Conservation (phyloP, 345 rosid genomes). For the Hibiscus trionum region DNA sequence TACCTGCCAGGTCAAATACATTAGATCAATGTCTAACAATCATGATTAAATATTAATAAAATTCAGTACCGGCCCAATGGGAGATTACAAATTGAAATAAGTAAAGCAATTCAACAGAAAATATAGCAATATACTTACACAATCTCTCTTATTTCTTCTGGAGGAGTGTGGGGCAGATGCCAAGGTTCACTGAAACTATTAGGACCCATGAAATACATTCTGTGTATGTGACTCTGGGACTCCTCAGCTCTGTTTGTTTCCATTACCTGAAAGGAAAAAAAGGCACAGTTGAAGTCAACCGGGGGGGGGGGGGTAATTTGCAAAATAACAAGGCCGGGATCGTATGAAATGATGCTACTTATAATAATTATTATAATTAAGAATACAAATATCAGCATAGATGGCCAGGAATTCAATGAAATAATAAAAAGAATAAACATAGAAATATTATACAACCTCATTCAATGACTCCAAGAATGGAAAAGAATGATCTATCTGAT, state of each 20-base stretch:
- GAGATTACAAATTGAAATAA: background rate
- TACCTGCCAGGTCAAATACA: constrained; percentile 45
- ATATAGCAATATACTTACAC: constrained; percentile 48
- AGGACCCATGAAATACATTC: constrained; percentile 98
- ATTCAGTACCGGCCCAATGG: background rate
- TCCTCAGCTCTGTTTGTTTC: constrained; percentile 97
- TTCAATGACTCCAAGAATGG: constrained; percentile 95
- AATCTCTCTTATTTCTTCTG: constrained; percentile 88
- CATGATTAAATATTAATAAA: background rate
- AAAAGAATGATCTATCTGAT: constrained; percentile 90
- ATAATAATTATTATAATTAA: no score
- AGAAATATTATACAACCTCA: constrained; percentile 51
- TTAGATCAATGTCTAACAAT: constrained; percentile 12
- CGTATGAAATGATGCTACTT: background rate
- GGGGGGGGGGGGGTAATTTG: background rate
- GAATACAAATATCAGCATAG: background rate
- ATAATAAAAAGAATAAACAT: constrained; percentile 6
- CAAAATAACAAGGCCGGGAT: background rate
- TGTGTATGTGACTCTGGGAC: constrained; percentile 88
- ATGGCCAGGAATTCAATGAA: background rate
- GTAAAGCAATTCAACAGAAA: constrained; percentile 17
- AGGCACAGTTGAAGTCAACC: background rate
- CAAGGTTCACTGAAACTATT: constrained; percentile 95
- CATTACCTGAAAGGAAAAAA: constrained; percentile 49
- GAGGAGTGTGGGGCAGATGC: constrained; percentile 96